Conservation (phyloP, 495 filamentous ascomycete genomes). For the Penicillium subrubescens region DNA sequence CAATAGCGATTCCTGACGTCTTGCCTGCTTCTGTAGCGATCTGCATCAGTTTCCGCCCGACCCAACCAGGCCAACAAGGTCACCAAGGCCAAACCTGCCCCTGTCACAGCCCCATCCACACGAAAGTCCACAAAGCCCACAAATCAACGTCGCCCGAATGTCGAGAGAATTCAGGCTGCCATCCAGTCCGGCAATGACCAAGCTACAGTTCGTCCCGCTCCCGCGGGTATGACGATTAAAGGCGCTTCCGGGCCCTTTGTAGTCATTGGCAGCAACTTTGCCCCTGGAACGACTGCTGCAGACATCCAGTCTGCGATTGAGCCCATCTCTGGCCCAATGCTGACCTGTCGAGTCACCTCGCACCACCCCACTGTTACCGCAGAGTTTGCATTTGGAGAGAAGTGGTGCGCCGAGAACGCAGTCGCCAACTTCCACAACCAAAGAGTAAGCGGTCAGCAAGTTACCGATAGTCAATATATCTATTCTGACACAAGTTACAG, state of each 20-base stretch:
- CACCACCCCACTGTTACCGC: constrained; percentile 77
- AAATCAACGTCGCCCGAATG: constrained; percentile 41
- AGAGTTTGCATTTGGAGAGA: constrained; percentile 80
- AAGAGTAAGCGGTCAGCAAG: constrained; percentile 55
- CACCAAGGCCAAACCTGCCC: constrained; percentile 21
- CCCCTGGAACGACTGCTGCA: constrained; percentile 87
- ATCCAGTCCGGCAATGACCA: constrained; percentile 33
- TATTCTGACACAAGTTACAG: constrained; percentile 47
- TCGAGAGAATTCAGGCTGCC: constrained; percentile 40
- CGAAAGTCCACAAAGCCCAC: constrained; percentile 26
- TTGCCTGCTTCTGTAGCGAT: constrained; percentile 36
- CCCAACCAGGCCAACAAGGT: constrained; percentile 29
- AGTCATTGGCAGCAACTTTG: constrained; percentile 89
- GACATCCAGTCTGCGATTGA: constrained; percentile 89
- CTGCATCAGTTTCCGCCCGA: constrained; percentile 42
- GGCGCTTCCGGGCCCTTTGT: constrained; percentile 73
- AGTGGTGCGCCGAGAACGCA: constrained; percentile 74
- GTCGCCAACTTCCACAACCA: constrained; percentile 86
- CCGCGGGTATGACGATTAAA: constrained; percentile 69
- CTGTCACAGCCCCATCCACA: constrained; percentile 22
- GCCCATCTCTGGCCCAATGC: constrained; percentile 68
- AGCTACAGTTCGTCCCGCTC: constrained; percentile 28
- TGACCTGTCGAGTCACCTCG: constrained; percentile 70
- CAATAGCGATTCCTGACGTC: constrained; percentile 2
- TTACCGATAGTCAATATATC: background rate